A percentile compares a stretch with the other conserved stretches of the same genome.
phyloP scores from a whole-genome alignment of 2,329 filamentous ascomycete species.

The Nemania abortiva region DNA sequence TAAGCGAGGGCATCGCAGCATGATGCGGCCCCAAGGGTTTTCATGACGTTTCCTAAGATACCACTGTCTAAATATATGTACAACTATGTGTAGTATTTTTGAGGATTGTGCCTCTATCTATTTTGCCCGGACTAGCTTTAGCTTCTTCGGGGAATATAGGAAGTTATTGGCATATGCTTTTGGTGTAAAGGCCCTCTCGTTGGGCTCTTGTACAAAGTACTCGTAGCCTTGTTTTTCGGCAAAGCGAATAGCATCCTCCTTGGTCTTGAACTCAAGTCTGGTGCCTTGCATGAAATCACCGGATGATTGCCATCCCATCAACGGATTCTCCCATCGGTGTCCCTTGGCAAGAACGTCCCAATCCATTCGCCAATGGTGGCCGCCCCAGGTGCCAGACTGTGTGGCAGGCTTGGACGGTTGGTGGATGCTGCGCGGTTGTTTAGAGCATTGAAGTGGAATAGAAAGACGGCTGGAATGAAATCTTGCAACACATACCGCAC shows the following conservation, averaged over 20 bases:
- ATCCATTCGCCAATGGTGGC: conserved; percentile 94
- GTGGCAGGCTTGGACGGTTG: conserved; percentile 93
- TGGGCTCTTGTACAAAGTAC: conserved; percentile 98
- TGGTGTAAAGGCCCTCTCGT: conserved; percentile 83
- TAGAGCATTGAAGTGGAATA: conserved; percentile 13
- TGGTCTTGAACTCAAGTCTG: conserved; percentile 87
- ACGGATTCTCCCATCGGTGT: conserved; percentile 96
- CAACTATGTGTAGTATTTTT: conserved; percentile 31
- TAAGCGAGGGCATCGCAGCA: background rate
- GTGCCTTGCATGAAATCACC: conserved; percentile 96
- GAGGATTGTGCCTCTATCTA: conserved; percentile 55
- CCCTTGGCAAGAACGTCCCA: conserved; percentile 95
- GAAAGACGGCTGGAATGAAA: background rate
- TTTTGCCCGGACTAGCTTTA: conserved; percentile 89
- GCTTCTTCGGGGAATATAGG: conserved; percentile 82
- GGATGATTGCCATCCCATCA: conserved; percentile 99
- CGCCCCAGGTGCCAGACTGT: conserved; percentile 90
- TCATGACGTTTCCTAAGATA: conserved; percentile 33
- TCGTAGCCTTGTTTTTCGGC: conserved; percentile 99
- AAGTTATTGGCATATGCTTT: conserved; percentile 99
- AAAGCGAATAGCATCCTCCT: conserved; percentile 94
- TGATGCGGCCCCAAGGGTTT: conserved; percentile 4
- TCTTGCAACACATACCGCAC: conserved; percentile 76
- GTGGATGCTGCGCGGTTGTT: conserved; percentile 77
- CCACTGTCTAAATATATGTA: conserved; percentile 43